Percentiles rank a stretch among this genome's conserved stretches.
These are phyloP conservation scores for Penicillium sp. DNA, from an alignment of 2,329 filamentous ascomycete species.

Conservation along the genomic window DNA sequence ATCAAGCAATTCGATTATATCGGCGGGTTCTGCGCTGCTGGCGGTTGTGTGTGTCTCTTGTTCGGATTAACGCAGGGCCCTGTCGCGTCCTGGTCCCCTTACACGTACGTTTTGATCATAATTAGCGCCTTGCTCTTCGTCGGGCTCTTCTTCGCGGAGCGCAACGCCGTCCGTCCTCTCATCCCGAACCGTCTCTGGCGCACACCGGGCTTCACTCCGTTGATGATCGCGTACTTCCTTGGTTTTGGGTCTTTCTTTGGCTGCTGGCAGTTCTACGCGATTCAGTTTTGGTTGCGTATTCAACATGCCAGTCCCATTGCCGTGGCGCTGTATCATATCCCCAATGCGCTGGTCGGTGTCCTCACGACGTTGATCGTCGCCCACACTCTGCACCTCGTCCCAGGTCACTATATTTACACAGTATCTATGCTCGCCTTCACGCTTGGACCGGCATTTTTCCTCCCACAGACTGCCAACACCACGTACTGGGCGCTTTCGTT, in stretches of 20 bases:
- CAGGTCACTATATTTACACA: slow-evolving; percentile 48
- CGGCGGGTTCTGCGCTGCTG: slow-evolving; percentile 49
- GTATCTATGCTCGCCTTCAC: slow-evolving; percentile 45
- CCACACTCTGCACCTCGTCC: slow-evolving; percentile 46
- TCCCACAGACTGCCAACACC: slow-evolving; percentile 42
- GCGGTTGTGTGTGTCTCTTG: slow-evolving; percentile 54
- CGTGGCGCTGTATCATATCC: slow-evolving; percentile 46
- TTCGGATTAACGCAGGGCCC: slow-evolving; percentile 57
- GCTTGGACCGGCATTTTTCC: slow-evolving; percentile 41
- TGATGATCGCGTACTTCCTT: slow-evolving; percentile 47
- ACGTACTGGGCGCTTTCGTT: slow-evolving; percentile 48
- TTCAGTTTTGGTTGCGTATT: slow-evolving; percentile 41
- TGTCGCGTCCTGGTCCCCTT: slow-evolving; percentile 50
- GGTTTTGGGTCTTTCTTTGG: slow-evolving; percentile 48
- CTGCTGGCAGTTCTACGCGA: slow-evolving; percentile 42
- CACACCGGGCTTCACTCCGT: slow-evolving; percentile 44
- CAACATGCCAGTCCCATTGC: slow-evolving; percentile 42
- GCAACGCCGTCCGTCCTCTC: slow-evolving; percentile 44
- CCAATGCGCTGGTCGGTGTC: slow-evolving; percentile 47
- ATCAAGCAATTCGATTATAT: slow-evolving; percentile 38
- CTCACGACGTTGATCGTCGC: slow-evolving; percentile 49
- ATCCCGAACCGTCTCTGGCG: slow-evolving; percentile 47
- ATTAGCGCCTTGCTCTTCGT: slow-evolving; percentile 48
- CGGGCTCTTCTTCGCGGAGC: slow-evolving; percentile 49
- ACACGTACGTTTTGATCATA: slow-evolving; percentile 49